Percentiles rank a stretch among this genome's conserved stretches.
phyloP scores from a whole-genome alignment of 2,329 filamentous ascomycete genomes.

The Erysiphe pulchra region DNA sequence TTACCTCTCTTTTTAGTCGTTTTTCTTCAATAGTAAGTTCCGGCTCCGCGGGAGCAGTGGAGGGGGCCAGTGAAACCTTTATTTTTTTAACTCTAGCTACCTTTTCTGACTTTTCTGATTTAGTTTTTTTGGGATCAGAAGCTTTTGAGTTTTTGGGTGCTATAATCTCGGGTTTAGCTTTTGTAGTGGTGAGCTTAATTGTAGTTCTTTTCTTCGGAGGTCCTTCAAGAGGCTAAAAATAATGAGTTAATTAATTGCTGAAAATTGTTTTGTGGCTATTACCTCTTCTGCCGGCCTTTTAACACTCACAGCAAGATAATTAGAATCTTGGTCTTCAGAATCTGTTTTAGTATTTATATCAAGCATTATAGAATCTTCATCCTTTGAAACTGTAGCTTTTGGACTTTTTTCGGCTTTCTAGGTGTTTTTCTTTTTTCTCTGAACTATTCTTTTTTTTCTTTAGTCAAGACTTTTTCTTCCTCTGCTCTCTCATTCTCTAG shows the following conservation, averaged over 20 bases:
- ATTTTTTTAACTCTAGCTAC: slow-evolving; percentile 23
- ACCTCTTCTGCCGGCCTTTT: slow-evolving; percentile 74
- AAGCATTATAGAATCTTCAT: slow-evolving; percentile 27
- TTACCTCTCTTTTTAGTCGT: slow-evolving; percentile 30
- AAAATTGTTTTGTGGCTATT: slow-evolving; percentile 10
- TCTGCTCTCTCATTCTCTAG: slow-evolving; percentile 19
- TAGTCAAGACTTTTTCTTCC: slow-evolving; percentile 23
- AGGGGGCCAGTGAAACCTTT: background rate
- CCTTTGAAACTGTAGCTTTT: slow-evolving; percentile 16
- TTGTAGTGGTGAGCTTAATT: slow-evolving; percentile 42
- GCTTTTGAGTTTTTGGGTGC: slow-evolving; percentile 13
- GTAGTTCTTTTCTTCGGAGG: slow-evolving; percentile 15
- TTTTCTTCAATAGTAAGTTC: slow-evolving; percentile 32
- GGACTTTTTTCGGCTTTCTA: slow-evolving; percentile 19
- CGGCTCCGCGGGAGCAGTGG: slow-evolving; percentile 25
- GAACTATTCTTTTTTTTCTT: slow-evolving; percentile 11
- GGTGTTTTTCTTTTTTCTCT: slow-evolving; percentile 1
- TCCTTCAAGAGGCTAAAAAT: background rate
- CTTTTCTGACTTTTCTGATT: slow-evolving; percentile 23
- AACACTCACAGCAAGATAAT: slow-evolving; percentile 19
- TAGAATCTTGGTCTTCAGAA: too few species aligned
- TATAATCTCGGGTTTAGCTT: slow-evolving; percentile 22
- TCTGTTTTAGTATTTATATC: slow-evolving; percentile 18
- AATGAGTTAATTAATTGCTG: too few species aligned
- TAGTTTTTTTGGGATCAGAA: slow-evolving; percentile 15